Evolutionary conservation across 2,329 filamentous ascomycete species (phyloP).

Genomic region (Colletotrichum sp.): DNA sequence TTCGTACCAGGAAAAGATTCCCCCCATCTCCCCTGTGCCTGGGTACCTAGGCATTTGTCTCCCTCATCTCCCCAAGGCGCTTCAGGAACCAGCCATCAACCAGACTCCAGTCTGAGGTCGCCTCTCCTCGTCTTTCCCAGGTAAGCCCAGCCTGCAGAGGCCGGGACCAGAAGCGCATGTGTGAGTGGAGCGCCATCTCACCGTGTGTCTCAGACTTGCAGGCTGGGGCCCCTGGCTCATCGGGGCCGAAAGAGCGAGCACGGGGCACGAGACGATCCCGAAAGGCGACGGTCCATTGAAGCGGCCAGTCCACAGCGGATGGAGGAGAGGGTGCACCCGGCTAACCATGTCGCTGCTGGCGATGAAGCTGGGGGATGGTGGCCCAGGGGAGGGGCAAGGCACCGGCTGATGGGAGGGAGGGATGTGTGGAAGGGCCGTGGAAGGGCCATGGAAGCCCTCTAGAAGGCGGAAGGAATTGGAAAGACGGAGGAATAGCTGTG

Average conservation of each 20-base stretch:
- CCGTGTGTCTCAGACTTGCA: constrained; percentile 15
- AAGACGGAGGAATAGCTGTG: neutral
- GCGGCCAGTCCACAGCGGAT: constrained; percentile 3
- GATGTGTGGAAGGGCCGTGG: constrained; percentile 5
- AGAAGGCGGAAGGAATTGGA: neutral
- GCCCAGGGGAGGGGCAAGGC: neutral
- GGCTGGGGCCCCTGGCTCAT: constrained; percentile 8
- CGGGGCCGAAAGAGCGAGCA: neutral
- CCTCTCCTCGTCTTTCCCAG: neutral
- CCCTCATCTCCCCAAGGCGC: neutral
- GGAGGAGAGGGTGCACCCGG: constrained; percentile 12
- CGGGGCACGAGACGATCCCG: neutral
- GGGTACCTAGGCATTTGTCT: neutral
- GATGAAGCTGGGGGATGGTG: neutral
- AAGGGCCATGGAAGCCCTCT: constrained; percentile 4
- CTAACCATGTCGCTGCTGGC: neutral
- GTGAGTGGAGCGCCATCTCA: constrained; percentile 12
- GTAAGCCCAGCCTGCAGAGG: neutral
- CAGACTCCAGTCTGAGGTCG: neutral
- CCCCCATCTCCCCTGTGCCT: neutral
- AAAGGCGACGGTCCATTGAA: neutral
- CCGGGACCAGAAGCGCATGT: neutral
- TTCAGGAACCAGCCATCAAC: neutral
- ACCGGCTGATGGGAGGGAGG: neutral
- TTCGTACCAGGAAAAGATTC: neutral